Evolutionary conservation across 345 rosid genomes (phyloP).

Genomic region (Eucalyptus caleyi): DNA sequence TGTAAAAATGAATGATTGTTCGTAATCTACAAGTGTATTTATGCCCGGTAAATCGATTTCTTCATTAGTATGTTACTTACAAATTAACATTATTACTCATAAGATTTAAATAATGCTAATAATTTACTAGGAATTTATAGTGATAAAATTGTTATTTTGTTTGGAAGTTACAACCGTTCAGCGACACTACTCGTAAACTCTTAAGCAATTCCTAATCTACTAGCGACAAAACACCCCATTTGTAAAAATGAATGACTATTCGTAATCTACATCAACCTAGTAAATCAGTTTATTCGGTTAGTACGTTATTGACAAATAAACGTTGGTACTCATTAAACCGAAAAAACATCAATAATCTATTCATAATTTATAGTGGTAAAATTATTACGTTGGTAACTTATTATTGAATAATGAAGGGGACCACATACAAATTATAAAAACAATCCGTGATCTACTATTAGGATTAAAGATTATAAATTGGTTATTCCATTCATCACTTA

Average conservation of each 20-base stretch:
- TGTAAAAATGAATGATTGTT: neutral
- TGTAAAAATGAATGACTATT: neutral
- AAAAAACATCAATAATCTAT: neutral
- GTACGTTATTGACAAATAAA: neutral
- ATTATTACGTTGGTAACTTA: no score
- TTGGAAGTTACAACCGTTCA: no score
- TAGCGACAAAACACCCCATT: neutral
- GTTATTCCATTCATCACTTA: no score
- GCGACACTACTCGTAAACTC: no score
- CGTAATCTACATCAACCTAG: neutral
- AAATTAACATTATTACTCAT: neutral
- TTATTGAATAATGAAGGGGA: no score
- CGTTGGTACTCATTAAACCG: neutral
- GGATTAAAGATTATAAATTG: no score
- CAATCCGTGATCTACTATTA: no score
- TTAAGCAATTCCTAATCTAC: neutral
- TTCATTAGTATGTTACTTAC: neutral
- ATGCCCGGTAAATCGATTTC: neutral
- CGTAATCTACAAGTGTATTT: neutral
- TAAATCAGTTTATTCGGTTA: neutral
- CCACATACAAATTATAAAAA: no score
- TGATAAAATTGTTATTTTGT: neutral
- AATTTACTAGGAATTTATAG: neutral
- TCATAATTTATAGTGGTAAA: no score
- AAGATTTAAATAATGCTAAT: neutral